Percentiles rank a stretch among this genome's conserved stretches.
These are phyloP conservation scores for Neospermospora avenae DNA, from an alignment of 2,329 filamentous ascomycete genomes.

Conservation along the genomic window DNA sequence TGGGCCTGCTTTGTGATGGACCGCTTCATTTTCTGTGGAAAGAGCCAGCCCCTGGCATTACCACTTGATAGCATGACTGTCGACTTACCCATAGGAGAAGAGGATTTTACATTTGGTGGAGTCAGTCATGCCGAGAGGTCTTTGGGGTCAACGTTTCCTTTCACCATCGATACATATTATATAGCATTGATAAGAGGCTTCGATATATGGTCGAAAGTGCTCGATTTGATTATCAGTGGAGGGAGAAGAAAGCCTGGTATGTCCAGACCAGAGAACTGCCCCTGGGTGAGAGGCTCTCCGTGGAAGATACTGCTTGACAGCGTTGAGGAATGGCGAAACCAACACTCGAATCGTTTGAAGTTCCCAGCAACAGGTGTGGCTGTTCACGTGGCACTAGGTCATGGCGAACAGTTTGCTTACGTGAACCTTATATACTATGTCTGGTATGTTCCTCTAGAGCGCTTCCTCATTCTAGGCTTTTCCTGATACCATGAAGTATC, in stretches of 20 bases:
- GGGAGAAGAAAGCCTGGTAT: slow-evolving; percentile 41
- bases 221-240: slow-evolving; percentile 38
- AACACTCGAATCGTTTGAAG: slow-evolving; percentile 41
- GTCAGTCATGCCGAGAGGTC: background rate
- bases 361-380: background rate
- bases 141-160: slow-evolving; percentile 14
- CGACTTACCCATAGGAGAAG: background rate
- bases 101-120: background rate
- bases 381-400: background rate
- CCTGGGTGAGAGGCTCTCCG: slow-evolving; percentile 38
- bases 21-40: slow-evolving; percentile 43
- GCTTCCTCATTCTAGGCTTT: background rate
- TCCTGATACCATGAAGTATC: slow-evolving; percentile 29
- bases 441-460: slow-evolving; percentile 33
- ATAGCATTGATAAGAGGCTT: slow-evolving; percentile 40
- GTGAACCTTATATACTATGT: slow-evolving; percentile 43
- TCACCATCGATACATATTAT: slow-evolving; percentile 25
- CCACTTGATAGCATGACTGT: background rate
- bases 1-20: slow-evolving; percentile 47
- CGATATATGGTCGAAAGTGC: slow-evolving; percentile 42
- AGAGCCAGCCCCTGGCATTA: slow-evolving; percentile 32
- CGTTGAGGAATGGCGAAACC: slow-evolving; percentile 40
- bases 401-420: background rate
- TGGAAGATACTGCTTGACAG: slow-evolving; percentile 37
- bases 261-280: slow-evolving; percentile 39